Evolutionary conservation across 2,329 filamentous ascomycete species (phyloP).

Genomic region (Lojkania enalia): DNA sequence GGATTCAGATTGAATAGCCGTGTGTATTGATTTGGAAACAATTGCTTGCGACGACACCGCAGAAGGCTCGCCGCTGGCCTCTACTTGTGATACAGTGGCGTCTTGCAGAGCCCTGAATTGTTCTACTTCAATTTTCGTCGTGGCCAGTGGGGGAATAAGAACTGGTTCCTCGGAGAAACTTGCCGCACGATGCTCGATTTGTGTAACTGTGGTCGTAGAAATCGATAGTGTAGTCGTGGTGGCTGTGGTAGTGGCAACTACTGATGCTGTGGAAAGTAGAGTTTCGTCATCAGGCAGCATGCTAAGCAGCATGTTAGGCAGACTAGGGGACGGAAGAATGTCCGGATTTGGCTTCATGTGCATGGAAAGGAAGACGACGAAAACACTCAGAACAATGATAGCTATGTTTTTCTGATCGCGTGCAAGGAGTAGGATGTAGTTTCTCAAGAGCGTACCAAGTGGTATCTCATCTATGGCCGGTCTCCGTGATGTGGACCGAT

Average conservation of each 20-base stretch:
- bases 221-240: conserved; percentile 31
- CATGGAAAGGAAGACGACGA: conserved; percentile 48
- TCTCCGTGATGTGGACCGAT: conserved; percentile 14
- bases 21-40: no score
- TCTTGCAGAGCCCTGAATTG: background rate
- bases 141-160: background rate
- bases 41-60: no score
- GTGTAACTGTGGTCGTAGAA: conserved; percentile 32
- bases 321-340: conserved; percentile 10
- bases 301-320: conserved; percentile 9
- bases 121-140: background rate
- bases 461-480: conserved; percentile 49
- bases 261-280: conserved; percentile 1
- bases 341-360: conserved; percentile 21
- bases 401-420: conserved; percentile 58
- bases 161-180: background rate
- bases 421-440: conserved; percentile 57
- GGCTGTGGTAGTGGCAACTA: conserved; percentile 24
- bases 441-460: conserved; percentile 55
- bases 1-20: no score
- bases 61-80: background rate
- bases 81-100: background rate
- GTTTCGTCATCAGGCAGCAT: background rate
- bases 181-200: conserved; percentile 7
- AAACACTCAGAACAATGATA: conserved; percentile 50